Conservation (phyloP, 2,329 filamentous ascomycete species). For the Sclerotinia nivalis region DNA sequence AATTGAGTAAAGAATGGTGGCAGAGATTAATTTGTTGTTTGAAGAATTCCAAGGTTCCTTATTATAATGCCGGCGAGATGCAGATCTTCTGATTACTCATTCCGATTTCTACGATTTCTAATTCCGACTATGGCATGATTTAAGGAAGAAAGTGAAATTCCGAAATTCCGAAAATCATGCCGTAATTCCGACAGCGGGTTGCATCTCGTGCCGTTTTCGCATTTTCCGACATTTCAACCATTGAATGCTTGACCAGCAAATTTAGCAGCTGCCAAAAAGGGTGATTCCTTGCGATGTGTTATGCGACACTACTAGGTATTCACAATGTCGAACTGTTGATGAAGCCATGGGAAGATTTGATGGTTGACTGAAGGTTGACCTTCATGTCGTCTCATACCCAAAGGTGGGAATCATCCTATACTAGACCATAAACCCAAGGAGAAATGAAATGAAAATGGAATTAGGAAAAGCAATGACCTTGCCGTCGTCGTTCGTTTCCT, state of each 20-base stretch:
- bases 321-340: neutral
- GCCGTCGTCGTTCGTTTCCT: neutral
- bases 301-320: neutral
- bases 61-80: too few relatives aligned
- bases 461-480: neutral
- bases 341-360: neutral
- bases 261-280: too few relatives aligned
- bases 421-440: neutral
- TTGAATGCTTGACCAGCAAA: too few relatives aligned
- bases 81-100: neutral
- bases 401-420: neutral
- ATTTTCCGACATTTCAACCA: neutral
- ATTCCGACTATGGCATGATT: neutral
- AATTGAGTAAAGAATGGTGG: neutral
- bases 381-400: neutral
- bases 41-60: neutral
- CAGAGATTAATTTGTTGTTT: neutral
- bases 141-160: too few relatives aligned
- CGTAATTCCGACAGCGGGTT: too few relatives aligned
- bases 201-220: neutral
- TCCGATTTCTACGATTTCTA: too few relatives aligned
- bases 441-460: too few relatives aligned
- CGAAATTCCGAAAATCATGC: too few relatives aligned
- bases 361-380: too few relatives aligned
- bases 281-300: neutral